phyloP scores from a whole-genome alignment of 2,329 filamentous ascomycete species.

The Setomelanomma holmii region DNA sequence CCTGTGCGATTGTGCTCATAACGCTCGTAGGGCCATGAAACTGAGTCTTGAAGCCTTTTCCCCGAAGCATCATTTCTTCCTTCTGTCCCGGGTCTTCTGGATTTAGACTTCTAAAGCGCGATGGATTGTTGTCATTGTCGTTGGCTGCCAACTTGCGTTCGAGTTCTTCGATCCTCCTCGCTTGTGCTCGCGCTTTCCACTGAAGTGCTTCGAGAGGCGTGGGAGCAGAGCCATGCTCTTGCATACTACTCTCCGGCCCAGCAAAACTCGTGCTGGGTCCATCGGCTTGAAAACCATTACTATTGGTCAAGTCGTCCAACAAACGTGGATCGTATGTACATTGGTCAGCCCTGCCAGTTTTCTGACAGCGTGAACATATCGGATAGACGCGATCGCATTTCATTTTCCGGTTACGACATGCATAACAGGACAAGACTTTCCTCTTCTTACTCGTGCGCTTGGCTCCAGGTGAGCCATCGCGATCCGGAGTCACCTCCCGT shows the following conservation, averaged over 20 bases:
- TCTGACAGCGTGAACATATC: constrained; percentile 54
- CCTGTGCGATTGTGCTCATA: constrained; percentile 43
- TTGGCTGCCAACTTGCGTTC: constrained; percentile 37
- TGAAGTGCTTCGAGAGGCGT: constrained; percentile 26
- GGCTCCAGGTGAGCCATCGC: constrained; percentile 42
- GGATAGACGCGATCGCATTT: constrained; percentile 56
- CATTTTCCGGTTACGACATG: constrained; percentile 56
- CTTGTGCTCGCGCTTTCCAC: constrained; percentile 40
- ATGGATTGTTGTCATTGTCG: constrained; percentile 22
- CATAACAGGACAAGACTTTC: constrained; percentile 56
- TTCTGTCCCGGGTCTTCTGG: constrained; percentile 22
- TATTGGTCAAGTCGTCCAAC: constrained; percentile 36
- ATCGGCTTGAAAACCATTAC: constrained; percentile 30
- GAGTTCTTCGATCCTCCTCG: constrained; percentile 39
- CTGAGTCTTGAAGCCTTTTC: constrained; percentile 54
- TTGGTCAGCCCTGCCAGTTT: constrained; percentile 50
- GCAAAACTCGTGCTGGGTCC: constrained; percentile 13
- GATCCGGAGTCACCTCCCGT: constrained; percentile 40
- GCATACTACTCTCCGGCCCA: constrained; percentile 6
- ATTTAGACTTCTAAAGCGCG: constrained; percentile 20
- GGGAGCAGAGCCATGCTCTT: constrained; percentile 6
- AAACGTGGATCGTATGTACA: constrained; percentile 52
- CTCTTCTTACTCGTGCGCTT: constrained; percentile 52
- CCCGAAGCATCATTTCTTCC: constrained; percentile 53
- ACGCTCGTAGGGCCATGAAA: constrained; percentile 54